Evolutionary conservation across 176 grass and related monocot species (phyloP).

Genomic region (Oryza officinalis): DNA sequence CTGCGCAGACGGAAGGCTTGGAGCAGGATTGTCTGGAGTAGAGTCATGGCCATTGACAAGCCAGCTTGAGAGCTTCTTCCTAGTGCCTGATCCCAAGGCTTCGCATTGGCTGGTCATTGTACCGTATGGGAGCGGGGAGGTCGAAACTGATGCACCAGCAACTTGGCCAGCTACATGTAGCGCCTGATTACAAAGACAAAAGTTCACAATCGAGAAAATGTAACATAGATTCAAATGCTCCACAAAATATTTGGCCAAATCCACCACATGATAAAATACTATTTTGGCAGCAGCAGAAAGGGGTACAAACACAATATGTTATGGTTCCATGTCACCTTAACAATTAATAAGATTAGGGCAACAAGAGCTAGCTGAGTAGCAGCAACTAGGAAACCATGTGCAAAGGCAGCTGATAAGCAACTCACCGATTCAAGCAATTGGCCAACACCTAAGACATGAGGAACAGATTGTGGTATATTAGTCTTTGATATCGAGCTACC

Average conservation of each 20-base stretch:
- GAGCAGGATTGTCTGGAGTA: slow-evolving; percentile 48
- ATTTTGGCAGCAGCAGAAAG: background rate
- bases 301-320: background rate
- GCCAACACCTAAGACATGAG: slow-evolving; percentile 85
- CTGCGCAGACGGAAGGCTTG: slow-evolving; percentile 37
- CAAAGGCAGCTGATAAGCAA: slow-evolving; percentile 26
- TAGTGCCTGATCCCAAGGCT: slow-evolving; percentile 77
- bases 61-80: slow-evolving; percentile 97
- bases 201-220: background rate
- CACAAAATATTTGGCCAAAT: slow-evolving; percentile 10
- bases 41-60: slow-evolving; percentile 67
- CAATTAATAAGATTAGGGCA: background rate
- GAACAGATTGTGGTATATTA: slow-evolving; percentile 50
- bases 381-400: background rate
- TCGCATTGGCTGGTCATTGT: slow-evolving; percentile 96
- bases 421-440: slow-evolving; percentile 92
- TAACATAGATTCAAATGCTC: background rate
- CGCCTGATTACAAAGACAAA: slow-evolving; percentile 54
- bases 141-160: slow-evolving; percentile 86
- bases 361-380: background rate
- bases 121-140: slow-evolving; percentile 88
- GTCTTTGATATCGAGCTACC: slow-evolving; percentile 64
- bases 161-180: slow-evolving; percentile 97
- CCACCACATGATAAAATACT: background rate
- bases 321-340: background rate